Percentiles rank a stretch among this genome's conserved stretches.
These are phyloP conservation scores for Solanum piurae DNA, from an alignment of 257 asterid genomes.

Conservation along the genomic window DNA sequence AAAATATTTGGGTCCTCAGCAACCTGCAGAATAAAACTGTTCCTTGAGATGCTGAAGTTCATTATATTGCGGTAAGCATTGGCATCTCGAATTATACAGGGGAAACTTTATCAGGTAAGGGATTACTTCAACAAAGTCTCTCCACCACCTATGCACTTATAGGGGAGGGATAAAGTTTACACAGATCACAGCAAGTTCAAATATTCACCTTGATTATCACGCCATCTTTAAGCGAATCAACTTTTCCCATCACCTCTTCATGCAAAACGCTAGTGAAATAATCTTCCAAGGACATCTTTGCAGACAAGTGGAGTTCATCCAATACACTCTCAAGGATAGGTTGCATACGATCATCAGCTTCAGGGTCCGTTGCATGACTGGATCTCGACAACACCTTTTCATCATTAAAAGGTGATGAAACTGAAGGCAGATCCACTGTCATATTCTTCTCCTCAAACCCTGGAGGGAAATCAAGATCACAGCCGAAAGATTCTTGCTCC, in stretches of 20 bases:
- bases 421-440: slow-evolving; percentile 19
- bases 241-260: slow-evolving; percentile 49
- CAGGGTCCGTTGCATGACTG: slow-evolving; percentile 1
- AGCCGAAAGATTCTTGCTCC: slow-evolving; percentile 33
- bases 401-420: slow-evolving; percentile 11
- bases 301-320: slow-evolving; percentile 63
- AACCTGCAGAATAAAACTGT: slow-evolving; percentile 36
- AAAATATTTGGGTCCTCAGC: slow-evolving; percentile 10
- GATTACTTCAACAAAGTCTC: background rate
- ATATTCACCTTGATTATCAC: slow-evolving; percentile 34
- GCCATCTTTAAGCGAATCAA: slow-evolving; percentile 21
- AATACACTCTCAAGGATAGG: slow-evolving; percentile 40
- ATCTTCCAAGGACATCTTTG: slow-evolving; percentile 35
- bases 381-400: slow-evolving; percentile 16
- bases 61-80: background rate
- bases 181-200: background rate
- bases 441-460: slow-evolving; percentile 50
- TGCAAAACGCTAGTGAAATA: slow-evolving; percentile 40
- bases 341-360: slow-evolving; percentile 21
- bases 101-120: background rate
- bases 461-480: slow-evolving; percentile 68
- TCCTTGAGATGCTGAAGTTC: background rate
- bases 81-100: background rate
- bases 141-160: background rate
- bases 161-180: background rate